Conservation (phyloP, 1,284 basidiomycete species). For the Omphalotus olearius region DNA sequence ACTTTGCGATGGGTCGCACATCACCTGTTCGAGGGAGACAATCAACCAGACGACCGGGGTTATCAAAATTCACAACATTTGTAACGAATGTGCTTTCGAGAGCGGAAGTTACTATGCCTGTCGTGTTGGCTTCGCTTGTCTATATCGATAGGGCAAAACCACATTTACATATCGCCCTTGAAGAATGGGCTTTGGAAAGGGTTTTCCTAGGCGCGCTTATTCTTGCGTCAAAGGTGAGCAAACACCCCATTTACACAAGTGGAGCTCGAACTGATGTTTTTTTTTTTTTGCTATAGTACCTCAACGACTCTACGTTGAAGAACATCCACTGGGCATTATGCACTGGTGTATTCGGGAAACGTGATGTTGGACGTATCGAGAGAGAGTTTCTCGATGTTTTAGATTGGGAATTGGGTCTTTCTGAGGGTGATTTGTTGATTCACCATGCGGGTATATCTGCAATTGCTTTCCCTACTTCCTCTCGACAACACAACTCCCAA, state of each 20-base stretch:
- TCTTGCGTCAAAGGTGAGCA: conserved; percentile 64
- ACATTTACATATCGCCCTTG: conserved; percentile 69
- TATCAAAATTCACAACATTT: conserved; percentile 54
- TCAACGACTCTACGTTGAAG: conserved; percentile 73
- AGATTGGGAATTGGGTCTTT: conserved; percentile 61
- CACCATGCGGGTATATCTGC: conserved; percentile 10
- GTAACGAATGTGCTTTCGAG: conserved; percentile 60
- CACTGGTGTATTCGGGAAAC: conserved; percentile 74
- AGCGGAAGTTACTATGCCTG: conserved; percentile 63
- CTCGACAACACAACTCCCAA: background rate
- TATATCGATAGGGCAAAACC: conserved; percentile 70
- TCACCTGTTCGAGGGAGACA: conserved; percentile 43
- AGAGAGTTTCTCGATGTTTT: conserved; percentile 75
- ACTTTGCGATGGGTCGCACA: conserved; percentile 63
- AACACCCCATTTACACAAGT: too few relatives aligned
- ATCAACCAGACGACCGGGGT: conserved; percentile 42
- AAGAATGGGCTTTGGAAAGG: conserved; percentile 75
- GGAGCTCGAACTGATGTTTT: too few relatives aligned
- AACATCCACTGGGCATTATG: conserved; percentile 76
- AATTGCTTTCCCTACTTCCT: background rate
- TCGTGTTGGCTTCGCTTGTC: conserved; percentile 59
- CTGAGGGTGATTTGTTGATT: conserved; percentile 43
- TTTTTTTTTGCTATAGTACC: conserved; percentile 41
- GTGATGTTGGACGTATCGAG: conserved; percentile 73
- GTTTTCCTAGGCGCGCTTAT: conserved; percentile 73